Evolutionary conservation across 192 early-diverging fungal species (phyloP).

Genomic region (Coemansia sp.): DNA sequence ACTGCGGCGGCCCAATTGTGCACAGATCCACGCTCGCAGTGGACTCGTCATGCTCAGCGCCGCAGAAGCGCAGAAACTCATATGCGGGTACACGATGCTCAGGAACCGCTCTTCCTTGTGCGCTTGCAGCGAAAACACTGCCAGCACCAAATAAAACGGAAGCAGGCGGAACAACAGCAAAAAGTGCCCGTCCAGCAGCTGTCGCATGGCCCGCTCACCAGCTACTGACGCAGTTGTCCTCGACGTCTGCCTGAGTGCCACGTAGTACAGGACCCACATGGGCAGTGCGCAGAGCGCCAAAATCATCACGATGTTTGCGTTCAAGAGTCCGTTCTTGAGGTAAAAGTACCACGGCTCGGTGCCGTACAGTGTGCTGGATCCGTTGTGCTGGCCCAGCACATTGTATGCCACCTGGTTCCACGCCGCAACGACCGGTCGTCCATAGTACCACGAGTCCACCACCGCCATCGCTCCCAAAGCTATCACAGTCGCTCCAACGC

Average conservation of each 20-base stretch:
- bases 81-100: slow-evolving; percentile 84
- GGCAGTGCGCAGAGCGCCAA: slow-evolving; percentile 67
- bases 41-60: slow-evolving; percentile 57
- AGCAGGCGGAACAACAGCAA: slow-evolving; percentile 58
- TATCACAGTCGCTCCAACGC: slow-evolving; percentile 18
- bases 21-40: slow-evolving; percentile 26
- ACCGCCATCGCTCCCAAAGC: slow-evolving; percentile 53
- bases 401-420: slow-evolving; percentile 92
- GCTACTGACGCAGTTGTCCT: not conserved
- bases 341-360: slow-evolving; percentile 94
- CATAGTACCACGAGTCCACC: slow-evolving; percentile 80
- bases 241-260: not conserved
- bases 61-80: slow-evolving; percentile 76
- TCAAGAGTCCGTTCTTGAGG: slow-evolving; percentile 82
- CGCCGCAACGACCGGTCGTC: slow-evolving; percentile 64
- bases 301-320: slow-evolving; percentile 82
- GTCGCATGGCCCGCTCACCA: not conserved
- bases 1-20: not conserved
- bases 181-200: slow-evolving; percentile 8
- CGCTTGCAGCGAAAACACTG: slow-evolving; percentile 79
- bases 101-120: slow-evolving; percentile 98
- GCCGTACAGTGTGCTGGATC: slow-evolving; percentile 78
- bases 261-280: slow-evolving; percentile 46
- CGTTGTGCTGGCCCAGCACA: slow-evolving; percentile 62
- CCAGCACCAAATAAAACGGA: slow-evolving; percentile 74